Evolutionary conservation across 805 yeast genomes (phyloP), one percentile per base, ranked within the genome.

Genomic region (Starmerella lactis-condensi): DNA sequence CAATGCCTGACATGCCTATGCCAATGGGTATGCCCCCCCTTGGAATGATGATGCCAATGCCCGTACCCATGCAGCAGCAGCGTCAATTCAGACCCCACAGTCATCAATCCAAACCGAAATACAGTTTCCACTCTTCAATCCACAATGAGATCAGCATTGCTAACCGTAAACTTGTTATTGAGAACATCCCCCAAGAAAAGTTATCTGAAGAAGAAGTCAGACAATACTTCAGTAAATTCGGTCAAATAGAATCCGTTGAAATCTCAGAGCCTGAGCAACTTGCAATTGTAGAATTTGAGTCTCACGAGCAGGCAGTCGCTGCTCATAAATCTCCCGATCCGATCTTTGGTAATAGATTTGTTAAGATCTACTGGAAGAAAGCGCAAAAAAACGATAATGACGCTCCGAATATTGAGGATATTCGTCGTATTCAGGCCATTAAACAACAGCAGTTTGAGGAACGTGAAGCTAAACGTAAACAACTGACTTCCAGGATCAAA

Each of bases 331-430:
- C 54, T 18, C 64, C 67, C 1, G 52, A 46, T 3, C 61, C 67
- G 5, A 55, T 64, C 11, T 64, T 64, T 38, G 58, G 55, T 32
- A 64, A 64, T 50, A 56, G 69, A 31, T 62, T 63, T 37, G 56
- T 64, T 38, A 64, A 64, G 43, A 56, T 64, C 24, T 62, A 46
- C 44, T 64, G 62, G 60, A 53, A 54, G 16, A 40, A 37, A 26
- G 36, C 42, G 26, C 33, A 34, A 8, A 31, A 35, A 25, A 40
- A 43, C 22, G 38, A 40, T 15, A 40, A 36, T 32, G 49, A 51
- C 2, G 42, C 41, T 28, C 30, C 58, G 17, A 60, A 62, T 32
- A 24, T 57, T n/a, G 64, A 60, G 23, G 54, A 48, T 8, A 50
- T 60, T 31, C 48, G 47, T 18, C 43, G 45, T 18, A 40, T 49